A percentile compares a stretch with the other conserved stretches of the same genome.
phyloP scores from a whole-genome alignment of 1,284 basidiomycete species.

The Moniliophthora roreri region DNA sequence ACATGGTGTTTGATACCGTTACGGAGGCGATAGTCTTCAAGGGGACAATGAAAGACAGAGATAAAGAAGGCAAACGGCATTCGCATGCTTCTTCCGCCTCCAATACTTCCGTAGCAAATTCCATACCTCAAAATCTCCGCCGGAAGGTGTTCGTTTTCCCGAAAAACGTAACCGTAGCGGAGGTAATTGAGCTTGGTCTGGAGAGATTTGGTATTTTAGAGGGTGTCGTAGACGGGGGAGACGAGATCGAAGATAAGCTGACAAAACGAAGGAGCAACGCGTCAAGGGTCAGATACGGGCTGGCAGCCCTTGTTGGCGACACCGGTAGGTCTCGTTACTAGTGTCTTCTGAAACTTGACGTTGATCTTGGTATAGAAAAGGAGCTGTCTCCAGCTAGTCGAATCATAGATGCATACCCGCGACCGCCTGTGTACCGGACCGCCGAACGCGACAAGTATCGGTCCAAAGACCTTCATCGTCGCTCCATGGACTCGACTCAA shows the following conservation, averaged over 20 bases:
- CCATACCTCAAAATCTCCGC: constrained; percentile 59
- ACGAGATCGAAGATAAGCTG: constrained; percentile 93
- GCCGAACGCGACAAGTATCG: constrained; percentile 47
- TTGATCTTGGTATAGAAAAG: constrained; percentile 51
- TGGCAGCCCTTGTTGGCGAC: constrained; percentile 58
- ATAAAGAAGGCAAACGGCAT: background rate
- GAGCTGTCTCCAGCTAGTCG: constrained; percentile 76
- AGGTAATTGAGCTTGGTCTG: constrained; percentile 90
- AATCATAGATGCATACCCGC: constrained; percentile 81
- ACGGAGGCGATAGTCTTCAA: constrained; percentile 91
- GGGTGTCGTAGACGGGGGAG: constrained; percentile 96
- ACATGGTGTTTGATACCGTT: constrained; percentile 88
- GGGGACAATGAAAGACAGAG: constrained; percentile 57
- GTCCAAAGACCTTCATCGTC: constrained; percentile 70
- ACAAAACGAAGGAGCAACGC: constrained; percentile 76
- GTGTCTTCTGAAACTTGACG: constrained; percentile 6
- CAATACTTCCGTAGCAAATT: constrained; percentile 37
- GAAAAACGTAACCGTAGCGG: constrained; percentile 92
- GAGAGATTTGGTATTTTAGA: constrained; percentile 93
- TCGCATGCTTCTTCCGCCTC: constrained; percentile 33
- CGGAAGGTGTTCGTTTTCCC: constrained; percentile 85
- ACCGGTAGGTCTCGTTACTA: constrained; percentile 51
- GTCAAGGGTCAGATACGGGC: constrained; percentile 77
- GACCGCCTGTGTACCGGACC: constrained; percentile 71
- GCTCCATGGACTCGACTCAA: constrained; percentile 81